A percentile compares a stretch with the other conserved stretches of the same genome.
These are phyloP conservation scores for Penicillium sp. DNA, from an alignment of 2,329 filamentous ascomycete species.

Conservation along the genomic window DNA sequence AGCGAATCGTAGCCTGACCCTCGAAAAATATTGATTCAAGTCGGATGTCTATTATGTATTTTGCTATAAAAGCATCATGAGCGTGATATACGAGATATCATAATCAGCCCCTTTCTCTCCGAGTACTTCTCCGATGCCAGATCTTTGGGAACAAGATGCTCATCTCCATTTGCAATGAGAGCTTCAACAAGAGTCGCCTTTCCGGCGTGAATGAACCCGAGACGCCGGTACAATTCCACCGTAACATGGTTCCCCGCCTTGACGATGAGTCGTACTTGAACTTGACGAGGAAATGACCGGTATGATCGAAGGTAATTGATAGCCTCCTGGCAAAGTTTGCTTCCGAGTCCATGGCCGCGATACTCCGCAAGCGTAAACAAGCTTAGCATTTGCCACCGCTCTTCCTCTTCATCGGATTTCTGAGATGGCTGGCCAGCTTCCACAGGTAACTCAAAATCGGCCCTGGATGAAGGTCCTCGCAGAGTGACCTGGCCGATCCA, in stretches of 20 bases:
- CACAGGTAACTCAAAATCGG: constrained; percentile 22
- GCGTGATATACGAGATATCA: constrained; percentile 7
- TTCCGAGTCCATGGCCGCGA: constrained; percentile 31
- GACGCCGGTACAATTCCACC: constrained; percentile 22
- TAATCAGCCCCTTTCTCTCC: constrained; percentile 11
- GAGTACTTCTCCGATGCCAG: constrained; percentile 2
- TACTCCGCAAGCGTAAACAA: constrained; percentile 33
- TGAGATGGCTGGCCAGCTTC: constrained; percentile 24
- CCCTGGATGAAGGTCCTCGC: constrained; percentile 25
- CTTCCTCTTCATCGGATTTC: constrained; percentile 25
- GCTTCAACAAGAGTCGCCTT: constrained; percentile 29
- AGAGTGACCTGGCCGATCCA: constrained; percentile 36
- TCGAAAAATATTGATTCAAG: neutral
- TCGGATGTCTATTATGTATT: neutral
- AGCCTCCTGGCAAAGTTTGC: constrained; percentile 25
- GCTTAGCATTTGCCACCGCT: constrained; percentile 31
- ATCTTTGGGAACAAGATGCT: constrained; percentile 25
- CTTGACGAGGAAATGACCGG: constrained; percentile 2
- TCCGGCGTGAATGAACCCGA: constrained; percentile 28
- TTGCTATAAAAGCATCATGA: neutral
- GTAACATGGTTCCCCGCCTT: constrained; percentile 24
- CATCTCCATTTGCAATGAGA: constrained; percentile 28
- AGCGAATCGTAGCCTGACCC: too few relatives aligned
- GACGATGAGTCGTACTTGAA: constrained; percentile 27
- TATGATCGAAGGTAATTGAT: constrained; percentile 15